Evolutionary conservation across 495 filamentous ascomycete species (phyloP).

Genomic region (Massariosphaeria phaeospora): DNA sequence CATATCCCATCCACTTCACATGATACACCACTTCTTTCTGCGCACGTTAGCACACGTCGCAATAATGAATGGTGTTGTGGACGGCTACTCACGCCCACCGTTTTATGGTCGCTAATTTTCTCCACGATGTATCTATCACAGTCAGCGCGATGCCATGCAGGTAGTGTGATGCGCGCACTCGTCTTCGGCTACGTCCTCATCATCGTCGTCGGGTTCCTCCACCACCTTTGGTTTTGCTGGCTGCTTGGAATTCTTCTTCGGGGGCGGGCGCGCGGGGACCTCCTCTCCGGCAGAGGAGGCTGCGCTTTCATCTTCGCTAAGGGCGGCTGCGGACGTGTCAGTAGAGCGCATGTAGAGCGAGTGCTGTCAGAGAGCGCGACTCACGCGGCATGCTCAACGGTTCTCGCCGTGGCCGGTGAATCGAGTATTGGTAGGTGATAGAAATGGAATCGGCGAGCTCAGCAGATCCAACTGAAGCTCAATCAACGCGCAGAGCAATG

Average conservation of each 20-base stretch:
- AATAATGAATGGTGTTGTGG: too few relatives aligned
- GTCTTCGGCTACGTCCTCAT: slow-evolving; percentile 39
- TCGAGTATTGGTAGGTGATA: too few relatives aligned
- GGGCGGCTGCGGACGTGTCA: slow-evolving; percentile 30
- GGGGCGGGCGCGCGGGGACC: slow-evolving; percentile 22
- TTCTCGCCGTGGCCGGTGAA: background rate
- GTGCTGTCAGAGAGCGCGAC: slow-evolving; percentile 4
- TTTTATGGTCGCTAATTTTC: too few relatives aligned
- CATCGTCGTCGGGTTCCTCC: slow-evolving; percentile 39
- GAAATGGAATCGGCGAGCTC: slow-evolving; percentile 1
- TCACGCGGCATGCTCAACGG: slow-evolving; percentile 29
- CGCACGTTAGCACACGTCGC: slow-evolving; percentile 9
- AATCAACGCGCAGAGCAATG: slow-evolving; percentile 7
- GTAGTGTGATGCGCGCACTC: slow-evolving; percentile 36
- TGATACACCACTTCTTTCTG: slow-evolving; percentile 37
- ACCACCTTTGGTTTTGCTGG: slow-evolving; percentile 39
- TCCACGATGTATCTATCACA: slow-evolving; percentile 56
- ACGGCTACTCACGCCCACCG: too few relatives aligned
- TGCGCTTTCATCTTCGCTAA: slow-evolving; percentile 37
- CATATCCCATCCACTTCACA: slow-evolving; percentile 64
- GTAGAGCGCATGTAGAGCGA: background rate
- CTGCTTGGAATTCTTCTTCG: slow-evolving; percentile 30
- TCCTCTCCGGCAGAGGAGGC: slow-evolving; percentile 27
- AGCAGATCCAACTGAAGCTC: background rate
- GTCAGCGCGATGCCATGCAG: slow-evolving; percentile 36